Conservation (phyloP, 768 basidiomycete species). For the Tricholoma bakamatsutake region DNA sequence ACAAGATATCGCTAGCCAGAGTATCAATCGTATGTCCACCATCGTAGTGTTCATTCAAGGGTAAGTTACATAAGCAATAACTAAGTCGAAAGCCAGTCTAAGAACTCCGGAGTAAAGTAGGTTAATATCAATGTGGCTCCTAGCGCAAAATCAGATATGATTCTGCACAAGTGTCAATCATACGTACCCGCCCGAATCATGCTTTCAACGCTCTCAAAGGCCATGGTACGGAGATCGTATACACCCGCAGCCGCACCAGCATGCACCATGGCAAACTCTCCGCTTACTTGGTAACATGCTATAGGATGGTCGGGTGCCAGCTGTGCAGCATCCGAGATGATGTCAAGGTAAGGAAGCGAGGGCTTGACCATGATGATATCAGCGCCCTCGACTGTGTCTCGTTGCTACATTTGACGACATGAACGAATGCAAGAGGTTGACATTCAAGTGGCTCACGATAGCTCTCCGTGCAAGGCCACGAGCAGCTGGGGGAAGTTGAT, state of each 20-base stretch:
- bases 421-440: neutral
- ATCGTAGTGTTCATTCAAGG: conserved; percentile 9
- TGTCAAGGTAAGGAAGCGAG: conserved; percentile 91
- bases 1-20: conserved; percentile 36
- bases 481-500: conserved; percentile 87
- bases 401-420: conserved; percentile 47
- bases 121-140: conserved; percentile 86
- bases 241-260: conserved; percentile 92
- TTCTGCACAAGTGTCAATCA: neutral
- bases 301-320: conserved; percentile 84
- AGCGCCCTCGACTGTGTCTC: conserved; percentile 87
- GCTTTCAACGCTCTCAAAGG: conserved; percentile 87
- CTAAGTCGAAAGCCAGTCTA: conserved; percentile 62
- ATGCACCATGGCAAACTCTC: conserved; percentile 96
- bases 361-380: conserved; percentile 99
- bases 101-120: conserved; percentile 96
- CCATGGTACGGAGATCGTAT: conserved; percentile 90
- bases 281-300: conserved; percentile 97
- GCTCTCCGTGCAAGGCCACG: conserved; percentile 91
- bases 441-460: conserved; percentile 54
- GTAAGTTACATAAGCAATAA: conserved; percentile 1
- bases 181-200: conserved; percentile 86
- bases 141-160: conserved; percentile 20
- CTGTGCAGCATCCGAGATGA: conserved; percentile 82
- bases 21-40: conserved; percentile 20